These are phyloP conservation scores for Tetrapyrgos nigripes DNA, from an alignment of 1,284 basidiomycete species.

Conservation along the genomic window DNA sequence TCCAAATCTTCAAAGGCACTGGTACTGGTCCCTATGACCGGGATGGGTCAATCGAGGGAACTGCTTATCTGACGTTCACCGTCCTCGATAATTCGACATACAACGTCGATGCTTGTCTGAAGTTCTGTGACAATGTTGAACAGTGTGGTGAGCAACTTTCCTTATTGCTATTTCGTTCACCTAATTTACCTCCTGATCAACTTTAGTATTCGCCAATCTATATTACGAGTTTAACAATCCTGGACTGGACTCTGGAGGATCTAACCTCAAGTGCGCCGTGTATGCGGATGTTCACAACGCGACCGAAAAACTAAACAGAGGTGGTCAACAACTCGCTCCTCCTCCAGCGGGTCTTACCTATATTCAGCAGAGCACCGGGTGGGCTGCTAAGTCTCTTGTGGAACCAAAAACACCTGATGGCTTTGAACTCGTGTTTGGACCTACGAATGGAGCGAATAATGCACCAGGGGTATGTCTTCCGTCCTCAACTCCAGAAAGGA, in stretches of 20 bases:
- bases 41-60: slow-evolving; percentile 50
- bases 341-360: slow-evolving; percentile 39
- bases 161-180: not conserved
- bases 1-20: slow-evolving; percentile 43
- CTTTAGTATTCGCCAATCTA: slow-evolving; percentile 52
- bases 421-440: slow-evolving; percentile 49
- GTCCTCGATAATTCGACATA: slow-evolving; percentile 45
- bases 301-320: slow-evolving; percentile 41
- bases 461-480: slow-evolving; percentile 44
- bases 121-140: slow-evolving; percentile 37
- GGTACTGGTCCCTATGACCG: slow-evolving; percentile 36
- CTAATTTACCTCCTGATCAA: not conserved
- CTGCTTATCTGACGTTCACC: slow-evolving; percentile 46
- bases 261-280: slow-evolving; percentile 50
- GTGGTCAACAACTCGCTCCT: slow-evolving; percentile 37
- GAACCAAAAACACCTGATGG: slow-evolving; percentile 42
- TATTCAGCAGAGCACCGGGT: slow-evolving; percentile 48
- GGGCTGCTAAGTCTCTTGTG: slow-evolving; percentile 36
- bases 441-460: slow-evolving; percentile 47
- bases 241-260: slow-evolving; percentile 40
- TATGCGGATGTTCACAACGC: slow-evolving; percentile 43
- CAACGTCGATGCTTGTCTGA: slow-evolving; percentile 42
- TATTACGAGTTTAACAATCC: slow-evolving; percentile 52
- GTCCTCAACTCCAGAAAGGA: not conserved
- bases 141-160: slow-evolving; percentile 39